These are phyloP conservation scores for Eucalyptus tenuipes DNA, from an alignment of 345 rosid species.

Conservation along the genomic window DNA sequence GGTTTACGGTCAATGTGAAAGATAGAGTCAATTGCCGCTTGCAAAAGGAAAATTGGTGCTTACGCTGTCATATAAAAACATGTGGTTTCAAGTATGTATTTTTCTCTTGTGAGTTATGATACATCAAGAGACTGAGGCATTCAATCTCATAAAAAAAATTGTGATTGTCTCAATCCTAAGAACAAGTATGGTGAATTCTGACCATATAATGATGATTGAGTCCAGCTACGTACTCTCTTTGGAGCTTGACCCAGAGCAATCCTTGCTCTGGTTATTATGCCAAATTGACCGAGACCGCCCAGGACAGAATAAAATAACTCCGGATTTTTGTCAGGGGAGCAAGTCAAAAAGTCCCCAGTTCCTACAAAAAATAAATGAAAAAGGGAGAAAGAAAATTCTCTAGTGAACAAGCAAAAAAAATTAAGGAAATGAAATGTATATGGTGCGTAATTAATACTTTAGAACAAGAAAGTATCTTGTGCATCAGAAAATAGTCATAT, in stretches of 20 bases:
- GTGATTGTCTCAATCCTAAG: neutral
- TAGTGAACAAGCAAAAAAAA: neutral
- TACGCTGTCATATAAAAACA: neutral
- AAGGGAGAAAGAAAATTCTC: neutral
- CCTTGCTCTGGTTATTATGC: constrained; percentile 1
- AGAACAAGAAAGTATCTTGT: neutral
- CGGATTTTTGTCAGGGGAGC: neutral
- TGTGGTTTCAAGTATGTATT: neutral
- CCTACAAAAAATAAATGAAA: neutral
- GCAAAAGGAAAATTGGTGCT: neutral
- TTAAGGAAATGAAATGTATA: neutral
- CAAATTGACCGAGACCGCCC: constrained; percentile 1
- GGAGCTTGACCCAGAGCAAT: neutral
- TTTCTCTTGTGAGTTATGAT: neutral
- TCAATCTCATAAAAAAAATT: neutral
- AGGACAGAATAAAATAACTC: neutral
- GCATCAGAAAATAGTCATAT: neutral
- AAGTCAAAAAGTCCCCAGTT: neutral
- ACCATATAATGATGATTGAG: no score
- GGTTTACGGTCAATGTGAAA: neutral
- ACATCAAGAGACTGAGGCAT: neutral
- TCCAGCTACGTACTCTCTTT: neutral
- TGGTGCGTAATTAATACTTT: neutral
- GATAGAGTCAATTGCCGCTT: neutral
- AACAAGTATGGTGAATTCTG: neutral